Percentiles rank a stretch among this genome's conserved stretches.
phyloP scores from a whole-genome alignment of 306 rosid genomes.

The Rubus parviflorus region DNA sequence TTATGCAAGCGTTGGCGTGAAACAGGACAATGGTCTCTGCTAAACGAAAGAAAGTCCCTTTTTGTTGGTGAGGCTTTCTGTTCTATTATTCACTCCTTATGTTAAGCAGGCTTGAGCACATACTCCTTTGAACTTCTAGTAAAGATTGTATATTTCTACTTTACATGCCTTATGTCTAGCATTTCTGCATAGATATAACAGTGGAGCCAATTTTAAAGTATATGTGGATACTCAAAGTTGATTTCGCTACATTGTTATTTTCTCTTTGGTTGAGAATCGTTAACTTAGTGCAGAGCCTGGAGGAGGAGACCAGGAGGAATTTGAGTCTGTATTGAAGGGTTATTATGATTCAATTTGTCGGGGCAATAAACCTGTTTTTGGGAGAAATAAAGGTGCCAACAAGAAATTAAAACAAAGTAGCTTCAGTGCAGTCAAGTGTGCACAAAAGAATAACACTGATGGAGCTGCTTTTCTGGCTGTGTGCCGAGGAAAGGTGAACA shows the following conservation, averaged over 20 bases:
- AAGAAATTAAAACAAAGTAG: slow-evolving; percentile 36
- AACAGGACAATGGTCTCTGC: slow-evolving; percentile 91
- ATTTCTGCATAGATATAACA: slow-evolving; percentile 13
- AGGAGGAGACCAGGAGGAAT: slow-evolving; percentile 85
- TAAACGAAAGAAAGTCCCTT: slow-evolving; percentile 61
- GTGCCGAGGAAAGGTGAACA: slow-evolving; percentile 89
- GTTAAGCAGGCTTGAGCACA: background rate
- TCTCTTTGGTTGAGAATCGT: slow-evolving; percentile 3
- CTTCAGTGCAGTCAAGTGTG: slow-evolving; percentile 34
- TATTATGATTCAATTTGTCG: slow-evolving; percentile 66
- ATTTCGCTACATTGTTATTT: background rate
- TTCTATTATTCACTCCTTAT: slow-evolving; percentile 6
- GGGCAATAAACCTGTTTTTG: slow-evolving; percentile 41
- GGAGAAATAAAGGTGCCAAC: slow-evolving; percentile 62
- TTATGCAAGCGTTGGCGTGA: slow-evolving; percentile 83
- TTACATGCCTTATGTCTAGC: slow-evolving; percentile 1
- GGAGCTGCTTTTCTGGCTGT: slow-evolving; percentile 92
- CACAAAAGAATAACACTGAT: slow-evolving; percentile 33
- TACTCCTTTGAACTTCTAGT: background rate
- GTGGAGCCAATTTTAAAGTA: slow-evolving; percentile 15
- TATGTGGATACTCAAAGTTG: slow-evolving; percentile 22
- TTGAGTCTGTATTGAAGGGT: slow-evolving; percentile 71
- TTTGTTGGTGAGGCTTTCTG: slow-evolving; percentile 67
- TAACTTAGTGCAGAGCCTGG: slow-evolving; percentile 67
- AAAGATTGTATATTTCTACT: background rate